A percentile compares a stretch with the other conserved stretches of the same genome.
These are phyloP conservation scores for Colletotrichum aenigma DNA, from an alignment of 2,329 filamentous ascomycete species.

Conservation along the genomic window DNA sequence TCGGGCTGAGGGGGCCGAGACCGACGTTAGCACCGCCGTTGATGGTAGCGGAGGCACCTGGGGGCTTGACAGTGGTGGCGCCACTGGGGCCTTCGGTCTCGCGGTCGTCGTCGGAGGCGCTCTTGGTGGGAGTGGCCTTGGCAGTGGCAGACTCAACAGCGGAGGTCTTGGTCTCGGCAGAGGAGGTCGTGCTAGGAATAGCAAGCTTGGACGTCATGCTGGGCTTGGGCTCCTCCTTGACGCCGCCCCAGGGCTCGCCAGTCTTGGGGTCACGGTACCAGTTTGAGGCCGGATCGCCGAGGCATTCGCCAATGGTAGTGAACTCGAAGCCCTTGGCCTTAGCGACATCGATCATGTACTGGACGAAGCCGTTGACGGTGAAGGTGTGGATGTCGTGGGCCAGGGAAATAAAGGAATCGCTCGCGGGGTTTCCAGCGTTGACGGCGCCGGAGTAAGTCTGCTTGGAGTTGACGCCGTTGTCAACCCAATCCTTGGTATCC, in stretches of 20 bases:
- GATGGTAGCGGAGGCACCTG: neutral
- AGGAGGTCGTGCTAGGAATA: neutral
- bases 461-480: conserved; percentile 29
- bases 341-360: conserved; percentile 47
- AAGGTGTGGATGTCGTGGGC: conserved; percentile 50
- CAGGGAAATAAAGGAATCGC: conserved; percentile 31
- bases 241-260: conserved; percentile 1
- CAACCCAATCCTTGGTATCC: conserved; percentile 34
- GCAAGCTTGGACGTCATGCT: neutral
- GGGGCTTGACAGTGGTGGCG: neutral
- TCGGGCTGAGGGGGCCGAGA: neutral
- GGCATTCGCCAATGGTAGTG: conserved; percentile 51
- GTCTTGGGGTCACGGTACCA: conserved; percentile 48
- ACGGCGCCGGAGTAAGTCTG: conserved; percentile 32
- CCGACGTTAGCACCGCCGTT: conserved; percentile 7
- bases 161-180: neutral
- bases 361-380: conserved; percentile 47
- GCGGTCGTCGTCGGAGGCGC: neutral
- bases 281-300: conserved; percentile 46
- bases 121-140: neutral
- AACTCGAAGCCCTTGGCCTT: conserved; percentile 42
- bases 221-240: conserved; percentile 12
- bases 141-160: neutral
- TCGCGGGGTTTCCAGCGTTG: conserved; percentile 12
- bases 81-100: neutral